A percentile compares a stretch with the other conserved stretches of the same genome.
phyloP scores from a whole-genome alignment of 805 yeast species.

The Lachancea dasiensis region DNA sequence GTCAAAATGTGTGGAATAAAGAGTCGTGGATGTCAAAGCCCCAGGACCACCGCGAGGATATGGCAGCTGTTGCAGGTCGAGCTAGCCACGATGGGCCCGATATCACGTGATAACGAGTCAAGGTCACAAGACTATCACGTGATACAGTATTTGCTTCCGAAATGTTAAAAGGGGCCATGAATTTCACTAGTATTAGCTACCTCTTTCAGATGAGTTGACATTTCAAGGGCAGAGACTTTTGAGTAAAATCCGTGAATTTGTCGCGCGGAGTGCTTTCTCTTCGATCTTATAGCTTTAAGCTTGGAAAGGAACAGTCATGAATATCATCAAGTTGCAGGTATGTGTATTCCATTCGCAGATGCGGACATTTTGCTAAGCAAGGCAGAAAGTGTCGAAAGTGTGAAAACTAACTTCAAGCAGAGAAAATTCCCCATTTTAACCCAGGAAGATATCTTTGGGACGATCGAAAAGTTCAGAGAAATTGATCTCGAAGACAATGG shows the following conservation, averaged over 20 bases:
- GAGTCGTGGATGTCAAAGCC: conserved; percentile 8
- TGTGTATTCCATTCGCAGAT: too few species aligned
- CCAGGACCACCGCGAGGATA: not conserved
- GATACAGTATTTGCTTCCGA: too few species aligned
- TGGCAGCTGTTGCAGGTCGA: not conserved
- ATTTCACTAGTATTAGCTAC: too few species aligned
- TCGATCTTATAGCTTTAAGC: too few species aligned
- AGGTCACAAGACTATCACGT: not conserved
- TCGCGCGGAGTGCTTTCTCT: too few species aligned
- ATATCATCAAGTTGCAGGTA: conserved; percentile 58
- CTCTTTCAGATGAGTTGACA: too few species aligned
- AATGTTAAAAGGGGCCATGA: too few species aligned
- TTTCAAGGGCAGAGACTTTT: too few species aligned
- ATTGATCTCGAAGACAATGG: conserved; percentile 92
- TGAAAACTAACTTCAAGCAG: conserved; percentile 29
- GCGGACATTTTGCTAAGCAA: too few species aligned
- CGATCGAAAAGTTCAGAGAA: conserved; percentile 80
- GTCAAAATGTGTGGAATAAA: conserved; percentile 3
- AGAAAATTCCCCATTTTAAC: conserved; percentile 80
- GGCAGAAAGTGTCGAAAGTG: not conserved
- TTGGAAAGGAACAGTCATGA: conserved; percentile 37
- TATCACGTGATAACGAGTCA: not conserved
- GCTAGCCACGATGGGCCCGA: not conserved
- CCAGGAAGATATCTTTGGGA: conserved; percentile 78
- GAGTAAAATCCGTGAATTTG: too few species aligned